Conservation (phyloP, 352 stramenopile species). For the Phytophthora ohioensis region DNA sequence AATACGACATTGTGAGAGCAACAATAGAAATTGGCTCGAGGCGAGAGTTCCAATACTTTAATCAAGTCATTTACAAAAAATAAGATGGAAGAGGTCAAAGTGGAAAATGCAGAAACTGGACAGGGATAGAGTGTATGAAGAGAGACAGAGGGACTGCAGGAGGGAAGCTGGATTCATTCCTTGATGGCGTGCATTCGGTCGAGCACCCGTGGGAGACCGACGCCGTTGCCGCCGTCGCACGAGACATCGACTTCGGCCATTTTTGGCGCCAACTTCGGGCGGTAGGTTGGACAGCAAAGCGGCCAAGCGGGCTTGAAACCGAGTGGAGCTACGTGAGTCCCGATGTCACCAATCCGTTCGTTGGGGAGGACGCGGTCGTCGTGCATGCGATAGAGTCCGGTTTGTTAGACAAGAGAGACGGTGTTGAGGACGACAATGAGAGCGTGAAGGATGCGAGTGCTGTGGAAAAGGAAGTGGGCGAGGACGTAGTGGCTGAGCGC, state of each 20-base stretch:
- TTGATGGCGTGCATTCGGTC: slow-evolving; percentile 25
- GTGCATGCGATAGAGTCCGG: slow-evolving; percentile 1
- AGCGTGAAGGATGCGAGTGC: background rate
- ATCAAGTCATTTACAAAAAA: slow-evolving; percentile 15
- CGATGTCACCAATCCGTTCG: background rate
- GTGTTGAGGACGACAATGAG: background rate
- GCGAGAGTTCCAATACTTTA: slow-evolving; percentile 1
- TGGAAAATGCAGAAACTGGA: background rate
- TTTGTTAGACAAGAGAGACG: background rate
- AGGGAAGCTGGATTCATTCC: slow-evolving; percentile 12
- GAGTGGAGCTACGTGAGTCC: slow-evolving; percentile 15
- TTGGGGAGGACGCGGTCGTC: slow-evolving; percentile 21
- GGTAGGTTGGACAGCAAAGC: slow-evolving; percentile 22
- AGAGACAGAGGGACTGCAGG: background rate
- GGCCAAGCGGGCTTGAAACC: background rate
- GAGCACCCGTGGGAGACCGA: slow-evolving; percentile 4
- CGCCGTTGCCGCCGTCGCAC: background rate
- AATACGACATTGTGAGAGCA: slow-evolving; percentile 13
- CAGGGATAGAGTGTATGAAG: background rate
- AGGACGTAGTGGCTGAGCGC: background rate
- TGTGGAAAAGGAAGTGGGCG: background rate
- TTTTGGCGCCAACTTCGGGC: slow-evolving; percentile 21
- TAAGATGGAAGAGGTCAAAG: slow-evolving; percentile 16
- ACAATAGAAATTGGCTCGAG: slow-evolving; percentile 23
- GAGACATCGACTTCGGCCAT: slow-evolving; percentile 25